Conservation (phyloP, 2,329 filamentous ascomycete species). For the Colletotrichum magnum region DNA sequence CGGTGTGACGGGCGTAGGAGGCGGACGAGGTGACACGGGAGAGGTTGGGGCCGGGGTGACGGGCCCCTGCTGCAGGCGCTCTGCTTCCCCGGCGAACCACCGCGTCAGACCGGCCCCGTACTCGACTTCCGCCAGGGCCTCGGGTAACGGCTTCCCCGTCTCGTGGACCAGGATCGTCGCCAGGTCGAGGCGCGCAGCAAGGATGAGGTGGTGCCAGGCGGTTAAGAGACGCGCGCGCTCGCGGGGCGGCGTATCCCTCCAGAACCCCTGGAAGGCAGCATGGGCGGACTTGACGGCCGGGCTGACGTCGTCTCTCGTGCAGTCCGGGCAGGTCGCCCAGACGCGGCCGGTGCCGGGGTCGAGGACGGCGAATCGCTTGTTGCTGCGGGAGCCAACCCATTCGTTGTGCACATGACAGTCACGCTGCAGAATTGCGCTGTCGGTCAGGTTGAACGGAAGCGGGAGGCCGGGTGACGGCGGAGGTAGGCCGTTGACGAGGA, state of each 20-base stretch:
- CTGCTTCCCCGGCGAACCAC: slow-evolving; percentile 70
- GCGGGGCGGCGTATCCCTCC: slow-evolving; percentile 54
- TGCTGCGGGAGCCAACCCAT: slow-evolving; percentile 60
- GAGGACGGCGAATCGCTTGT: slow-evolving; percentile 64
- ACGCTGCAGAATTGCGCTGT: slow-evolving; percentile 62
- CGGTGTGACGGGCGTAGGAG: background rate
- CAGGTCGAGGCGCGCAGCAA: slow-evolving; percentile 53
- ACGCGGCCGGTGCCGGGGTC: slow-evolving; percentile 66
- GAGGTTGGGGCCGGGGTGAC: slow-evolving; percentile 47
- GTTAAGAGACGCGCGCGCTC: slow-evolving; percentile 52
- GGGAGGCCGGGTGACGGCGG: slow-evolving; percentile 13
- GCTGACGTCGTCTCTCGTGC: slow-evolving; percentile 56
- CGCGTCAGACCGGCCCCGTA: slow-evolving; percentile 67
- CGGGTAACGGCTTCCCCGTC: slow-evolving; percentile 70
- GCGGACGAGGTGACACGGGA: slow-evolving; percentile 8
- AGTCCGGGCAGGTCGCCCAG: slow-evolving; percentile 67
- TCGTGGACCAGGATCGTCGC: slow-evolving; percentile 60
- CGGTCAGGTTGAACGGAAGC: slow-evolving; percentile 60
- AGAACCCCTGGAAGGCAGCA: slow-evolving; percentile 54
- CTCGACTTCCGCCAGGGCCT: slow-evolving; percentile 69
- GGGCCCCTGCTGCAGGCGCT: slow-evolving; percentile 65
- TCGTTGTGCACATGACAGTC: slow-evolving; percentile 65
- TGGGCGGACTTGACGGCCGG: slow-evolving; percentile 53
- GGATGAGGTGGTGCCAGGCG: slow-evolving; percentile 54
- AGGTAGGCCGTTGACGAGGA: slow-evolving; percentile 20